Conservation (phyloP, 768 basidiomycete species). For the Suillus weaverae region DNA sequence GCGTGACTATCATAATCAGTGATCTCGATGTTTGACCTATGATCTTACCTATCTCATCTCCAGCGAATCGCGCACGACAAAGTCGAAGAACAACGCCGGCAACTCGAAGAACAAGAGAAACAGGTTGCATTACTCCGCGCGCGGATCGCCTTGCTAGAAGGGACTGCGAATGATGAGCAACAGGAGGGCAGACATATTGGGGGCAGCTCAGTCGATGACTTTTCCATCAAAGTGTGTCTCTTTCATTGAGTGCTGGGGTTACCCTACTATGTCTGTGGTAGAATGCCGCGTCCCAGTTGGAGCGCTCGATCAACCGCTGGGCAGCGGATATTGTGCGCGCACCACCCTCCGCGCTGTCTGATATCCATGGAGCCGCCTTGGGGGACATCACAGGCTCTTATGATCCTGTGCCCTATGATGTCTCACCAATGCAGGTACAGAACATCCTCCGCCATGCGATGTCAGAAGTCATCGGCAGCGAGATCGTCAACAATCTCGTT, state of each 20-base stretch:
- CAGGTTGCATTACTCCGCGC: slow-evolving; percentile 73
- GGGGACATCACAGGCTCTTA: slow-evolving; percentile 55
- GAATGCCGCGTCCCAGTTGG: slow-evolving; percentile 82
- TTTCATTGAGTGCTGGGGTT: not conserved
- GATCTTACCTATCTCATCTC: slow-evolving; percentile 1
- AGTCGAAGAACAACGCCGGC: slow-evolving; percentile 76
- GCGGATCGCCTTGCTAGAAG: slow-evolving; percentile 75
- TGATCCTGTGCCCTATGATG: slow-evolving; percentile 44
- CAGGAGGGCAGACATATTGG: slow-evolving; percentile 35
- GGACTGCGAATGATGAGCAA: slow-evolving; percentile 44
- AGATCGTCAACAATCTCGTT: slow-evolving; percentile 82
- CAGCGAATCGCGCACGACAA: slow-evolving; percentile 88
- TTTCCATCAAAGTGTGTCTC: slow-evolving; percentile 74
- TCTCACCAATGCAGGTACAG: slow-evolving; percentile 71
- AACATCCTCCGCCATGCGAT: slow-evolving; percentile 80
- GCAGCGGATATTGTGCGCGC: slow-evolving; percentile 70
- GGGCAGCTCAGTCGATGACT: slow-evolving; percentile 77
- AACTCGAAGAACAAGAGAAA: slow-evolving; percentile 81
- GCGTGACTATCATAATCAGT: slow-evolving; percentile 25
- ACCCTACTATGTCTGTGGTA: slow-evolving; percentile 30
- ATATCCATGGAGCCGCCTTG: slow-evolving; percentile 59
- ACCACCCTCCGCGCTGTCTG: slow-evolving; percentile 53
- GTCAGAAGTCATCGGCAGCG: slow-evolving; percentile 70
- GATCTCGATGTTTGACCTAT: not conserved
- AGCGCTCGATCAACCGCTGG: slow-evolving; percentile 85